Conservation (phyloP, 257 asterid genomes). For the Buddleja alternifolia region DNA sequence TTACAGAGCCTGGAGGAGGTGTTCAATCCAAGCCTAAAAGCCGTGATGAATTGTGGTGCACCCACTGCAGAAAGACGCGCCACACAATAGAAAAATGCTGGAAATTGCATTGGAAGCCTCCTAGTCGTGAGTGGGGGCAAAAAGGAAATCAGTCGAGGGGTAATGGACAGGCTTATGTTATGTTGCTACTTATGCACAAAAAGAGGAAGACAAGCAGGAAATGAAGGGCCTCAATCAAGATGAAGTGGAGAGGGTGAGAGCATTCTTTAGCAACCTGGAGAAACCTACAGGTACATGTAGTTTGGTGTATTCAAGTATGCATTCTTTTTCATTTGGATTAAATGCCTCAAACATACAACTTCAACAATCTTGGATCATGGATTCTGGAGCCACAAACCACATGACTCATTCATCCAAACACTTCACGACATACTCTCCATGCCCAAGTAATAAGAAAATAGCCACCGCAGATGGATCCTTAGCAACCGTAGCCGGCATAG, state of each 20-base stretch:
- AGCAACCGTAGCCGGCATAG: background rate
- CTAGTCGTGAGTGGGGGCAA: too few species aligned
- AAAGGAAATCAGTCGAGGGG: too few species aligned
- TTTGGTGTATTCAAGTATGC: constrained; percentile 1
- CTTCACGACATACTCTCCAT: background rate
- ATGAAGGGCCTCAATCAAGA: too few species aligned
- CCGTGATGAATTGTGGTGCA: too few species aligned
- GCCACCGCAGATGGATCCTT: background rate
- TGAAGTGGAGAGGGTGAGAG: background rate
- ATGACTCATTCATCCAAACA: constrained; percentile 8
- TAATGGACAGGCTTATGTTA: too few species aligned
- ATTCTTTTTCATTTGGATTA: background rate
- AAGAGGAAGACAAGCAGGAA: too few species aligned
- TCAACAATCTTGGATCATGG: constrained; percentile 9
- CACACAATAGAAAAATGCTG: too few species aligned
- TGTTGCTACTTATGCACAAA: too few species aligned
- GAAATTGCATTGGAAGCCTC: too few species aligned
- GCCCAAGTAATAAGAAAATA: constrained; percentile 13
- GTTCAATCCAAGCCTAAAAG: too few species aligned
- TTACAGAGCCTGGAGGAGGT: too few species aligned
- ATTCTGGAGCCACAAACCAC: constrained; percentile 4
- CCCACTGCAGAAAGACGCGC: too few species aligned
- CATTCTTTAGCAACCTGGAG: background rate
- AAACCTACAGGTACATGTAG: background rate
- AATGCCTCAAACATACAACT: background rate